These are phyloP conservation scores for Amanita jacksonii DNA, from an alignment of 768 basidiomycete genomes.

Conservation along the genomic window DNA sequence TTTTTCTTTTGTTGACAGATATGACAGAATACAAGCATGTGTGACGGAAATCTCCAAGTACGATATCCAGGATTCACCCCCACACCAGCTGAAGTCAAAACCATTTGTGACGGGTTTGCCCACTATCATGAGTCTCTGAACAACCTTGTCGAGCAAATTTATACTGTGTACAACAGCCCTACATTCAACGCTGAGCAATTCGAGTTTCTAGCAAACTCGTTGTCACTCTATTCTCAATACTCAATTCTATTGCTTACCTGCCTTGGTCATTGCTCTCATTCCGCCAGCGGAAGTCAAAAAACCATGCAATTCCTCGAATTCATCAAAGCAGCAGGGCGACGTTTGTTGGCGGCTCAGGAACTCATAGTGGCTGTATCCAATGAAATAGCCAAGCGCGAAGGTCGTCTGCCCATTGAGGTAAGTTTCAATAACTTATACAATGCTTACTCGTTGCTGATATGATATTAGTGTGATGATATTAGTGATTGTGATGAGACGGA, in stretches of 20 bases:
- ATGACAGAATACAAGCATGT: not conserved
- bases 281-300: not conserved
- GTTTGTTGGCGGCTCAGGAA: slow-evolving; percentile 1
- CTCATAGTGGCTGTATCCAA: not conserved
- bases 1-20: not conserved
- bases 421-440: not conserved
- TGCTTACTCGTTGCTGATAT: not conserved
- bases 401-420: not conserved
- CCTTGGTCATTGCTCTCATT: slow-evolving; percentile 1
- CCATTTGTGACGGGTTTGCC: not conserved
- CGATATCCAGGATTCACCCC: not conserved
- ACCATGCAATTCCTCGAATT: slow-evolving; percentile 4
- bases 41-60: not conserved
- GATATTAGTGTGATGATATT: not conserved
- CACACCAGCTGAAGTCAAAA: slow-evolving; percentile 1
- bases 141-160: not conserved
- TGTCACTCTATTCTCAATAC: slow-evolving; percentile 2
- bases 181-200: not conserved
- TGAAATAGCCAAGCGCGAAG: slow-evolving; percentile 1
- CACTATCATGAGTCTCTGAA: not conserved
- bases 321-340: slow-evolving; percentile 2
- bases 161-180: not conserved
- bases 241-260: slow-evolving; percentile 3
- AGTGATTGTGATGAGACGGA: not conserved
- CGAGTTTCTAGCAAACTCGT: slow-evolving; percentile 3